Base-by-base conservation (phyloP, 768 basidiomycete genomes). In the Kwoniella pini region DNA sequence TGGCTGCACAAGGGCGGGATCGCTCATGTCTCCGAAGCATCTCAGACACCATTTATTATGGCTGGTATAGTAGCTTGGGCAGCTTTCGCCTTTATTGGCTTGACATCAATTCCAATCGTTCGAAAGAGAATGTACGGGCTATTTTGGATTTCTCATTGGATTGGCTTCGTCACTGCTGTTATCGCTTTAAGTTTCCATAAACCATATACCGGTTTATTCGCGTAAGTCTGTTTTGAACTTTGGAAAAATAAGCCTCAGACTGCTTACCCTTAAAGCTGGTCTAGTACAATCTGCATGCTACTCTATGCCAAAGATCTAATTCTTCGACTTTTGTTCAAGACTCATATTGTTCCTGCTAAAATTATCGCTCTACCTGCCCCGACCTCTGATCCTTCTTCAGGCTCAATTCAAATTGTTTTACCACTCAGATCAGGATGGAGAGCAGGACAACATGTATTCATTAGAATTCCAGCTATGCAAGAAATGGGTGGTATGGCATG, bases 361-460 rank as follows among this genome's bases (percentile, higher is more conserved):
- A 78, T 93, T 62, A 81, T 81, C 5, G 80, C 86, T 1, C 75
- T 90, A 10, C 57, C 57, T 3, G 49, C 38, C 2, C 49, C 57
- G 15, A 15, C 45, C 0, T 24, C 15, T 11, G 55, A 57, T 15
- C 84, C 87, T 1, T 84, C 85, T 60, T 81, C 89, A 36, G 83
- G 81, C 19, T 80, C 84, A 46, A 89, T 88, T 2, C 83, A 84
- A 53, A 77, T 91, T 38, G 83, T 86, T 57, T 79, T 90, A 13
- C 85, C 85, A 0, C 61, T 90, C 61, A 86, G 84, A 64, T 75
- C 82, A 3, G 91, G 90, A 33, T 93, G 90, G 90, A 83, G 87
- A 19, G 83, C 88, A 0, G 89, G 91, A 0, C 91, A 93, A 70
- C 90, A 92, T 70, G 84, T 91, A 24, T 84, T 89, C 17, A 58